These are phyloP conservation scores for Periglandula ipomoeae DNA, from an alignment of 2,329 filamentous ascomycete genomes.

Conservation along the genomic window DNA sequence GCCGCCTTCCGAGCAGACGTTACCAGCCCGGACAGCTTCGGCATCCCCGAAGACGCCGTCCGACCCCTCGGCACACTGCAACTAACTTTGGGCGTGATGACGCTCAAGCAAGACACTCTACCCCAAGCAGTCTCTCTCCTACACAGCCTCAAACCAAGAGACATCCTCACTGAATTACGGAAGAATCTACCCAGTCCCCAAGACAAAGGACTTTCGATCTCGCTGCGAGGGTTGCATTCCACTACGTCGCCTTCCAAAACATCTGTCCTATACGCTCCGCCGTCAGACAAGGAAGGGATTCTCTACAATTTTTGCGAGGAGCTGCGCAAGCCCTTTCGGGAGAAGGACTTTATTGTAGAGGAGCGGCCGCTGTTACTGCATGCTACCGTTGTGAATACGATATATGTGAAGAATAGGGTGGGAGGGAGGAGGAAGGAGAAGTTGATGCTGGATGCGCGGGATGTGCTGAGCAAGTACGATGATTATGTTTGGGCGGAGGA, in stretches of 20 bases:
- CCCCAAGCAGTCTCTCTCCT: slow-evolving; percentile 33
- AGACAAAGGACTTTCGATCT: slow-evolving; percentile 28
- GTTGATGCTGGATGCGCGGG: slow-evolving; percentile 44
- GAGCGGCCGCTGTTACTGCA: slow-evolving; percentile 67
- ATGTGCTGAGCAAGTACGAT: slow-evolving; percentile 49
- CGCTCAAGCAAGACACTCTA: slow-evolving; percentile 44
- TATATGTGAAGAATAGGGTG: slow-evolving; percentile 50
- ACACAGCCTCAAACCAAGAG: slow-evolving; percentile 26
- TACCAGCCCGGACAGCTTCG: slow-evolving; percentile 31
- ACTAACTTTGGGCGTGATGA: slow-evolving; percentile 81
- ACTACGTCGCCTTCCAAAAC: slow-evolving; percentile 52
- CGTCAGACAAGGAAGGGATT: slow-evolving; percentile 40
- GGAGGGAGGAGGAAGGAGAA: slow-evolving; percentile 25
- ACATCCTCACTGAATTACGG: slow-evolving; percentile 26
- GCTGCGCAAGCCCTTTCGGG: slow-evolving; percentile 45
- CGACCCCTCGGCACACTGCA: slow-evolving; percentile 74
- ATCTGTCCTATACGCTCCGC: slow-evolving; percentile 57
- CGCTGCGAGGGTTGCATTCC: slow-evolving; percentile 45
- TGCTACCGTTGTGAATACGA: slow-evolving; percentile 78
- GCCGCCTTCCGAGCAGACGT: slow-evolving; percentile 53
- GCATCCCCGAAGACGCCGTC: slow-evolving; percentile 57
- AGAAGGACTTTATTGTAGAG: slow-evolving; percentile 44
- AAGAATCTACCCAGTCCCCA: background rate
- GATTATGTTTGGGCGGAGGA: slow-evolving; percentile 63
- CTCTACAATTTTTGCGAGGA: slow-evolving; percentile 48